Evolutionary conservation across 75 land plant species (phyloP), one percentile per base, ranked within the genome.

Genomic region (Pseudotsuga menziesii): DNA sequence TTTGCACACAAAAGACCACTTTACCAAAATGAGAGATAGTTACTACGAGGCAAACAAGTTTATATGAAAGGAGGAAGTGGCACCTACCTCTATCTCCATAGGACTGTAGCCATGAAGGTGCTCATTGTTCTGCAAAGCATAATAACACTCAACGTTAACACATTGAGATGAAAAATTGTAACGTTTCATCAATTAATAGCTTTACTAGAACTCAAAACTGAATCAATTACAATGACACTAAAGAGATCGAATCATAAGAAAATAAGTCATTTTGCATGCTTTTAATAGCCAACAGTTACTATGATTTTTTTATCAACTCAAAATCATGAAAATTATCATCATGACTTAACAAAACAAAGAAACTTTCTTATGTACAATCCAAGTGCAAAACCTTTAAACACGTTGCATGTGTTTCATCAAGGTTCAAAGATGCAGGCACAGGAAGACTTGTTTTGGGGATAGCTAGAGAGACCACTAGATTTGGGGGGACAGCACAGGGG

Each of bases 81-180:
- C 39, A 26, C 36, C 58, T 80, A 83, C 85, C 85, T 83, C 78
- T 41, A 80, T 75, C 61, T 83, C 85, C 82, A 71, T 22, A 72
- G 85, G 78, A 60, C 78, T 80, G 79, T 76, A 83, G 14, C 85
- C 85, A 52, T 80, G 78, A 57, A 83, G 82, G 77, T 74, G 61
- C 32, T 80, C 82, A 56, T 76, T 80, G 73, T 83, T 83, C 85
- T 83, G 78, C 27, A 81, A 36, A 19, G 60, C 71, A 70, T 60
- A 23, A 41, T n/a, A 48, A 54, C 29, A 16, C 73, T 3, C 54
- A 78, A 26, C 25, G 27, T 29, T 14, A 72, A 15, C 13, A 22
- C 22, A 17, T 23, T 29, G 16, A 15, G 15, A 17, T 32, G 19
- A 3, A 59, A 62, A 20, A 12, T 61, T 20, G 0, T 9, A 17